Conservation (phyloP, 495 filamentous ascomycete genomes). For the Aspergillus incahuasiensis region DNA sequence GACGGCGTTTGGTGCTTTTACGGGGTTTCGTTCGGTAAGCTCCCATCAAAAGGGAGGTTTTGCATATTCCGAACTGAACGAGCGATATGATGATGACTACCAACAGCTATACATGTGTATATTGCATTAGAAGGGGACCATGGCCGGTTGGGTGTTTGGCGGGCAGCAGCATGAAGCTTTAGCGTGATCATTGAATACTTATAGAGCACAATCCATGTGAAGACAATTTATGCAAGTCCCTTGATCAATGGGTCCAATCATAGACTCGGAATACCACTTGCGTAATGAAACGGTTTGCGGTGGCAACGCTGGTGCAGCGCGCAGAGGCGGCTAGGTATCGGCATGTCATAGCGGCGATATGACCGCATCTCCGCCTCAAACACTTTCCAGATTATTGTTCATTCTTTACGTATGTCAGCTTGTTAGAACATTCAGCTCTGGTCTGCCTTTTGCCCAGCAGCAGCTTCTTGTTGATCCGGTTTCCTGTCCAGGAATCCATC, state of each 20-base stretch:
- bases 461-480: neutral
- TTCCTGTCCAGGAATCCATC: neutral
- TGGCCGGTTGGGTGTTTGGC: neutral
- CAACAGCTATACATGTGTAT: slow-evolving; percentile 9
- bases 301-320: neutral
- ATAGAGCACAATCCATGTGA: neutral
- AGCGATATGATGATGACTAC: slow-evolving; percentile 22
- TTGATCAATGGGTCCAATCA: slow-evolving; percentile 1
- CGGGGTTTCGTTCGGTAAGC: slow-evolving; percentile 1
- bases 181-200: slow-evolving; percentile 2
- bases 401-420: neutral
- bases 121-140: slow-evolving; percentile 11
- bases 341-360: slow-evolving; percentile 33
- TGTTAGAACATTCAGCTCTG: neutral
- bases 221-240: neutral
- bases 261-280: neutral
- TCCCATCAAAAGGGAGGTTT: slow-evolving; percentile 5
- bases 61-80: slow-evolving; percentile 15
- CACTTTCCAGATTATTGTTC: neutral
- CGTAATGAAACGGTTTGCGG: slow-evolving; percentile 21
- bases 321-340: slow-evolving; percentile 28
- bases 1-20: slow-evolving; percentile 5
- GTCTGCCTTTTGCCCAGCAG: neutral
- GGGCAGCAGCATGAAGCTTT: neutral
- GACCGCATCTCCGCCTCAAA: slow-evolving; percentile 9